A percentile compares a stretch with the other conserved stretches of the same genome.
phyloP scores from a whole-genome alignment of 78 protist genomes.

The Dictyostelium brefeldianum region DNA sequence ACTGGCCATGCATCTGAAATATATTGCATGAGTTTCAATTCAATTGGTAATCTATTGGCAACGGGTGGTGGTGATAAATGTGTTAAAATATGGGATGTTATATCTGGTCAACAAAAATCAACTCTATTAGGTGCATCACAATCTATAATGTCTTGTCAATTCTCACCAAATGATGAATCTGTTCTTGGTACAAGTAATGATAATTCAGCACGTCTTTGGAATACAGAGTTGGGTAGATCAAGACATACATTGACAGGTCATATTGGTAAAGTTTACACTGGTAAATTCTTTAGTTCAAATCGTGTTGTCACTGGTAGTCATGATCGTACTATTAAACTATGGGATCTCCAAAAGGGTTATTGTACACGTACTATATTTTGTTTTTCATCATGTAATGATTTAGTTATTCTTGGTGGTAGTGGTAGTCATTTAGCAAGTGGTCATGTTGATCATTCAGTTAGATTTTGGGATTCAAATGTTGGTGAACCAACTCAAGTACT shows the following conservation, averaged over 20 bases:
- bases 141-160: slow-evolving; percentile 72
- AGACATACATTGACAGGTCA: slow-evolving; percentile 92
- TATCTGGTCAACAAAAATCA: slow-evolving; percentile 49
- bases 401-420: slow-evolving; percentile 47
- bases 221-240: slow-evolving; percentile 63
- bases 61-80: slow-evolving; percentile 84
- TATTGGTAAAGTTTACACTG: slow-evolving; percentile 82
- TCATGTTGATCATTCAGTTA: slow-evolving; percentile 81
- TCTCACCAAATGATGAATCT: slow-evolving; percentile 78
- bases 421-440: slow-evolving; percentile 54
- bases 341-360: slow-evolving; percentile 91
- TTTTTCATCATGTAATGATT: slow-evolving; percentile 85
- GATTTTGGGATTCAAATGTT: slow-evolving; percentile 86
- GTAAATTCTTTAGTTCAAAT: slow-evolving; percentile 43
- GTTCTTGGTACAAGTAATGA: slow-evolving; percentile 84
- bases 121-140: slow-evolving; percentile 84
- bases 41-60: slow-evolving; percentile 73
- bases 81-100: slow-evolving; percentile 85
- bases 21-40: slow-evolving; percentile 55
- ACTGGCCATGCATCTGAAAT: slow-evolving; percentile 79
- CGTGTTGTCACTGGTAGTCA: slow-evolving; percentile 86
- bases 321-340: slow-evolving; percentile 91
- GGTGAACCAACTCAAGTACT: slow-evolving; percentile 78
- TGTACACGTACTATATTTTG: slow-evolving; percentile 84
- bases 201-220: slow-evolving; percentile 83